A percentile compares a stretch with the other conserved stretches of the same genome.
Evolutionary conservation across 805 yeast genomes (phyloP).

Genomic region (Candida pseudoglaebosa): DNA sequence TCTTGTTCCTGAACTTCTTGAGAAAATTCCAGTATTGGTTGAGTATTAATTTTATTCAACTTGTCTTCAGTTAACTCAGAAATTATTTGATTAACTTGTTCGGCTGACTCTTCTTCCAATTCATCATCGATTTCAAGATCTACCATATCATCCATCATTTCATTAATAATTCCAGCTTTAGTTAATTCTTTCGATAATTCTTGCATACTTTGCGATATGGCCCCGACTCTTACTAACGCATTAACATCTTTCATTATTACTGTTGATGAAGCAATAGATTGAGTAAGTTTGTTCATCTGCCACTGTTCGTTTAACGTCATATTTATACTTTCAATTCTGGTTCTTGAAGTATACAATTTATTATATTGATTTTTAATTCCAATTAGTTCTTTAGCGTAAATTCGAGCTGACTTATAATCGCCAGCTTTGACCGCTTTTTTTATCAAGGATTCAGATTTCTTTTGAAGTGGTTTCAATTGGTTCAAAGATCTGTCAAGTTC

Average conservation of each 20-base stretch:
- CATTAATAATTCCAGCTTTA: slow-evolving; percentile 83
- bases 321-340: slow-evolving; percentile 79
- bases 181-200: slow-evolving; percentile 82
- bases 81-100: slow-evolving; percentile 59
- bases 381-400: slow-evolving; percentile 80
- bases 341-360: slow-evolving; percentile 73
- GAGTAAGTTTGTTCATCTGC: slow-evolving; percentile 76
- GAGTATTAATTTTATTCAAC: slow-evolving; percentile 28
- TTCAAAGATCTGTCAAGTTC: slow-evolving; percentile 77
- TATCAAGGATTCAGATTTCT: slow-evolving; percentile 74
- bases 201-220: slow-evolving; percentile 75
- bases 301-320: slow-evolving; percentile 92
- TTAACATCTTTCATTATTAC: slow-evolving; percentile 87
- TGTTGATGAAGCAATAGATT: slow-evolving; percentile 74
- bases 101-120: slow-evolving; percentile 62
- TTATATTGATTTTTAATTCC: slow-evolving; percentile 69
- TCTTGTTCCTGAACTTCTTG: slow-evolving; percentile 18
- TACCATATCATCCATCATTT: slow-evolving; percentile 89
- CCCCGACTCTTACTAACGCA: slow-evolving; percentile 71
- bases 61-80: slow-evolving; percentile 38
- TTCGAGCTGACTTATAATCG: slow-evolving; percentile 68
- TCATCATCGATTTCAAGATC: slow-evolving; percentile 71
- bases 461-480: slow-evolving; percentile 54
- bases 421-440: slow-evolving; percentile 70
- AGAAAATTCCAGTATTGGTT: slow-evolving; percentile 25